phyloP scores from a whole-genome alignment of 2,329 filamentous ascomycete genomes.

The Trichoderma semiorbis region DNA sequence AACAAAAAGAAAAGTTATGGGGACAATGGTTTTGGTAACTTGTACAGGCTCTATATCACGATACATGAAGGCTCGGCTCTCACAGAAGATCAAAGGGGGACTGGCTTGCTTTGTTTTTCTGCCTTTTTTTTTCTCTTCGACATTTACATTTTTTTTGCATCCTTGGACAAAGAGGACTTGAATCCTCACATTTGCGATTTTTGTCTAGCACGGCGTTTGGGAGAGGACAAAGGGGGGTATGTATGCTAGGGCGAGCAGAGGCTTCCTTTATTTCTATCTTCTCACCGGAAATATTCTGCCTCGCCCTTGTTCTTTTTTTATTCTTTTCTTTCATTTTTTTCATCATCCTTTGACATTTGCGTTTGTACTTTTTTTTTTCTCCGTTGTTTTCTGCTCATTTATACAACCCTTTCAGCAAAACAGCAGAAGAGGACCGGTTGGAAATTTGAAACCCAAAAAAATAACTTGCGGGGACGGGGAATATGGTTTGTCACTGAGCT shows the following conservation, averaged over 20 bases:
- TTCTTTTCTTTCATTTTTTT: not conserved
- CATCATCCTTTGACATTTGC: not conserved
- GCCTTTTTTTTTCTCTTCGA: not conserved
- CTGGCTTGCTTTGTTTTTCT: conserved; percentile 1
- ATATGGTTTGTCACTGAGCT: not conserved
- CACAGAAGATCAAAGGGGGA: conserved; percentile 1
- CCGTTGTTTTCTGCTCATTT: not conserved
- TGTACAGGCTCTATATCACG: conserved; percentile 31
- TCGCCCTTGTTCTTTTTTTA: not conserved
- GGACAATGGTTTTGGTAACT: conserved; percentile 24
- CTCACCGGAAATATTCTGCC: not conserved
- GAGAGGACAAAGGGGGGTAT: conserved; percentile 18
- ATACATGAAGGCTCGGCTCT: conserved; percentile 25
- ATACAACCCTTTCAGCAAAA: conserved; percentile 1
- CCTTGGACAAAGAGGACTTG: conserved; percentile 14
- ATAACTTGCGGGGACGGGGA: not conserved
- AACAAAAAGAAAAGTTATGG: conserved; percentile 13
- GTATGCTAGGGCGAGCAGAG: conserved; percentile 10
- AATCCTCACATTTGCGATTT: conserved; percentile 18
- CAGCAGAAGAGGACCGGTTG: conserved; percentile 1
- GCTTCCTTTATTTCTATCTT: conserved; percentile 16
- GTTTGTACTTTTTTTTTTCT: not conserved
- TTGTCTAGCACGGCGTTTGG: conserved; percentile 34
- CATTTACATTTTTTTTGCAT: conserved; percentile 14
- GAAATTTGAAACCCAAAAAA: conserved; percentile 9